These are phyloP conservation scores for Cryphonectria japonica DNA, from an alignment of 2,329 filamentous ascomycete species.

Conservation along the genomic window DNA sequence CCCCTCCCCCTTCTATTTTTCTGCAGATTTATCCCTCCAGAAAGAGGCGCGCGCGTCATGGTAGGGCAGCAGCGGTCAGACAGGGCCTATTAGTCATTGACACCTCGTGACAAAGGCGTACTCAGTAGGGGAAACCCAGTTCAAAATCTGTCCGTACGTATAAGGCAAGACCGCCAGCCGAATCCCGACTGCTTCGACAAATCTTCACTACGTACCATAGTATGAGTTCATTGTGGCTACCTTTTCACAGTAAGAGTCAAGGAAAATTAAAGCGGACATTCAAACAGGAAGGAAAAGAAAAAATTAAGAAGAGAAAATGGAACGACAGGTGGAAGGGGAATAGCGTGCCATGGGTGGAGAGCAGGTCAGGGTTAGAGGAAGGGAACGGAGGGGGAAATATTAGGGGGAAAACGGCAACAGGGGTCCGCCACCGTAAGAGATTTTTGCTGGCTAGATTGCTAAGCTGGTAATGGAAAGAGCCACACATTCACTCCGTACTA, in stretches of 20 bases:
- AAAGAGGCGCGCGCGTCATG: background rate
- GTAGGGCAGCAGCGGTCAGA: background rate
- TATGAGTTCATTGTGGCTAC: background rate
- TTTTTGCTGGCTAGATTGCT: slow-evolving; percentile 24
- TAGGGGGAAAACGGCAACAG: background rate
- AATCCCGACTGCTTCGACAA: background rate
- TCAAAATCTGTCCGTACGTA: background rate
- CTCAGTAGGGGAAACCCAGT: background rate
- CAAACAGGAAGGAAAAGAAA: background rate
- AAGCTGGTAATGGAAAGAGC: slow-evolving; percentile 26
- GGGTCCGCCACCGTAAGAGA: slow-evolving; percentile 11
- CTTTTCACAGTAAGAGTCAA: background rate
- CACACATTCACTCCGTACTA: background rate
- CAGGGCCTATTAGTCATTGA: background rate
- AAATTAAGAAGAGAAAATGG: background rate
- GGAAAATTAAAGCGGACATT: background rate
- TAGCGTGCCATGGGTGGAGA: background rate
- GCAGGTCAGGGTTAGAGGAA: background rate
- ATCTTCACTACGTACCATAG: background rate
- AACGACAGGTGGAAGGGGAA: background rate
- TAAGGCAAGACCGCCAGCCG: background rate
- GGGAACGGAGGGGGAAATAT: no score
- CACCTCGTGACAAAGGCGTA: background rate
- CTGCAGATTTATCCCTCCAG: no score
- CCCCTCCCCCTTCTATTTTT: no score